Percentiles rank a stretch among this genome's conserved stretches.
phyloP scores from a whole-genome alignment of 163 green algal species.

The Chlorella variabilis region DNA sequence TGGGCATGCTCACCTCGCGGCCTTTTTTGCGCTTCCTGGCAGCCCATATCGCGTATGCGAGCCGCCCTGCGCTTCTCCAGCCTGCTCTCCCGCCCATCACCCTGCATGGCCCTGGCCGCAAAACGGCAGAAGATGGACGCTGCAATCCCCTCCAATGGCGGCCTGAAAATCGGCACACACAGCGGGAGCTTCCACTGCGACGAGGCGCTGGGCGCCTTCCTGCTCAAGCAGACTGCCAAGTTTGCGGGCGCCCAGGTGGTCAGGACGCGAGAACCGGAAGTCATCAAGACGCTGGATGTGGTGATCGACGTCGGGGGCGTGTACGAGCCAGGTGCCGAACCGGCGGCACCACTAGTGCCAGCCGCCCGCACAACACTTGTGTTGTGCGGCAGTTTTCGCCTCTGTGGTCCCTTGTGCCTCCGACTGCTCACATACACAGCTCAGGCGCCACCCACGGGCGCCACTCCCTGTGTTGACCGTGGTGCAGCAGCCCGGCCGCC shows the following conservation, averaged over 20 bases:
- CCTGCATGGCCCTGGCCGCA: conserved; percentile 14
- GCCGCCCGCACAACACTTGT: too few species aligned
- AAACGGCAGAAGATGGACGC: conserved; percentile 5
- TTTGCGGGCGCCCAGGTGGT: conserved; percentile 80
- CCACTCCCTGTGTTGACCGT: too few species aligned
- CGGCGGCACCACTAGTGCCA: too few species aligned
- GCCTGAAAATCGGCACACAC: conserved; percentile 77
- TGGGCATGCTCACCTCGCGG: too few species aligned
- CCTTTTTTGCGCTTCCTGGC: too few species aligned
- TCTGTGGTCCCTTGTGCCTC: too few species aligned
- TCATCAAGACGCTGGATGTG: conserved; percentile 80
- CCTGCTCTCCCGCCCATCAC: background rate
- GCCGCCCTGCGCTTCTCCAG: conserved; percentile 9
- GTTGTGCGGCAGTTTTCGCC: too few species aligned
- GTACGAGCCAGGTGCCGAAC: conserved; percentile 68
- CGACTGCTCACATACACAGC: too few species aligned
- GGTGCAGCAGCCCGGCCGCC: background rate
- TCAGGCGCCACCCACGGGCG: too few species aligned
- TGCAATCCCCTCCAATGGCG: too few species aligned
- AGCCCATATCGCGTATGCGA: too few species aligned
- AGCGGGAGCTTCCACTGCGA: conserved; percentile 98
- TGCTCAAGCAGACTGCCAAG: conserved; percentile 78
- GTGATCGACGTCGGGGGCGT: conserved; percentile 88
- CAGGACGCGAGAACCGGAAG: conserved; percentile 78
- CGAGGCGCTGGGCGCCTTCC: conserved; percentile 94